Percentiles rank a stretch among this genome's conserved stretches.
These are phyloP conservation scores for Saturnispora kantuleensis DNA, from an alignment of 805 yeast genomes.

Conservation along the genomic window DNA sequence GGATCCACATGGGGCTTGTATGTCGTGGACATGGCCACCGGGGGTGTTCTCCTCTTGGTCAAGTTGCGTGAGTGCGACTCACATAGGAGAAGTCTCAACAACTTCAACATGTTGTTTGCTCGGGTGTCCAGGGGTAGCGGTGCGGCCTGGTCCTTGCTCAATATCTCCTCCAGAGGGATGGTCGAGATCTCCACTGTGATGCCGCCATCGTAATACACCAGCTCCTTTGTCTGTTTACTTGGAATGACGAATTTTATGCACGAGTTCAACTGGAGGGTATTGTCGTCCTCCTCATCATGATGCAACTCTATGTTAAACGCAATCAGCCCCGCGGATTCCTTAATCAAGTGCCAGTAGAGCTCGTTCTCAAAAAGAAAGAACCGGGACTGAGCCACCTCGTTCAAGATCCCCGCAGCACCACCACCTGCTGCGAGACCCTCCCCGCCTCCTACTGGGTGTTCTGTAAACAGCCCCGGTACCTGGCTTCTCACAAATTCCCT, in stretches of 20 bases:
- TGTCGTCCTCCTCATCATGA: conserved; percentile 17
- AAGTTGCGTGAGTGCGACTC: conserved; percentile 43
- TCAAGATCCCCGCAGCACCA: conserved; percentile 27
- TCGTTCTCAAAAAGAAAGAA: conserved; percentile 82
- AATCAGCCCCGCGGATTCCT: conserved; percentile 63
- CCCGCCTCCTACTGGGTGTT: not conserved
- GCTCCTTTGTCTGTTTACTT: conserved; percentile 18
- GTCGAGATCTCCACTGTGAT: not conserved
- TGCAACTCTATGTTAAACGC: conserved; percentile 62
- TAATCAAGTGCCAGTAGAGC: conserved; percentile 62
- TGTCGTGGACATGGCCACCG: conserved; percentile 28
- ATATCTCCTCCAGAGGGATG: not conserved
- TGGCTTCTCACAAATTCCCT: conserved; percentile 3
- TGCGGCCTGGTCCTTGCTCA: not conserved
- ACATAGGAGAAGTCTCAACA: conserved; percentile 52
- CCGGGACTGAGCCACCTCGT: conserved; percentile 58
- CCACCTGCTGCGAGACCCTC: not conserved
- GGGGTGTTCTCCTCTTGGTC: conserved; percentile 34
- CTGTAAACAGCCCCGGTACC: not conserved
- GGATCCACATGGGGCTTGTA: conserved; percentile 21
- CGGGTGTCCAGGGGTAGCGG: conserved; percentile 23
- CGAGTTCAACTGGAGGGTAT: conserved; percentile 26
- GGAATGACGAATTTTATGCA: conserved; percentile 25
- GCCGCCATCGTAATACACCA: conserved; percentile 5
- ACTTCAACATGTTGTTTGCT: conserved; percentile 46